These are phyloP conservation scores for Fusarium neocosmosporiellum DNA, from an alignment of 2,329 filamentous ascomycete genomes.

Conservation along the genomic window DNA sequence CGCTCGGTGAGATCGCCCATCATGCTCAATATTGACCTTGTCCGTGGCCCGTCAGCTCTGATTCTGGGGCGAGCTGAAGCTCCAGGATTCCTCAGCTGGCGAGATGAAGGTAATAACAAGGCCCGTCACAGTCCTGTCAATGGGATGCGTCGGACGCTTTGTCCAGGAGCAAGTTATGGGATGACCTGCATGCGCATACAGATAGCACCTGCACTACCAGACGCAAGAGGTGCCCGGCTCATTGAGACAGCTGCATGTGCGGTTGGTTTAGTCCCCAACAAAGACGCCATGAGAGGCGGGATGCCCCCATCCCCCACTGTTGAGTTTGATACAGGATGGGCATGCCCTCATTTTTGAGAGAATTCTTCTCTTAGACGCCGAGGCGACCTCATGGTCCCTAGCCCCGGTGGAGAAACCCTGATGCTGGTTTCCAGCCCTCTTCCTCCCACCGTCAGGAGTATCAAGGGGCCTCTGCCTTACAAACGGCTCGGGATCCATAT, in stretches of 20 bases:
- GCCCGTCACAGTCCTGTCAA: slow-evolving; percentile 34
- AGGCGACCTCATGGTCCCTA: slow-evolving; percentile 3
- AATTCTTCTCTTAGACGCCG: slow-evolving; percentile 6
- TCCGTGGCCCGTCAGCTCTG: neutral
- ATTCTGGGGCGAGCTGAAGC: slow-evolving; percentile 34
- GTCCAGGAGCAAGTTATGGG: slow-evolving; percentile 23
- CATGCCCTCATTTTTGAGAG: slow-evolving; percentile 6
- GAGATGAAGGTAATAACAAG: slow-evolving; percentile 39
- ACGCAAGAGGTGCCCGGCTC: slow-evolving; percentile 32
- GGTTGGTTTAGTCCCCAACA: slow-evolving; percentile 34
- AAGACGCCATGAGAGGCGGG: slow-evolving; percentile 24
- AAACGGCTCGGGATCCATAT: slow-evolving; percentile 41
- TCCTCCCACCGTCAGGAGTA: slow-evolving; percentile 12
- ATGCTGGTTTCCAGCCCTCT: slow-evolving; percentile 19
- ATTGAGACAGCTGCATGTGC: slow-evolving; percentile 32
- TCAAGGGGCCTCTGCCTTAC: slow-evolving; percentile 32
- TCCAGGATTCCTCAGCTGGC: slow-evolving; percentile 31
- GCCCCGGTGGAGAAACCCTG: neutral
- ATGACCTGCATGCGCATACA: slow-evolving; percentile 40
- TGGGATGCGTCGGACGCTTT: slow-evolving; percentile 33
- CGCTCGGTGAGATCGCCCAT: slow-evolving; percentile 30
- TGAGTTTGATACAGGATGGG: slow-evolving; percentile 6
- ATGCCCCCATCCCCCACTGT: slow-evolving; percentile 22
- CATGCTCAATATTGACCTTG: slow-evolving; percentile 16
- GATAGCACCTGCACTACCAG: slow-evolving; percentile 28